A percentile compares a stretch with the other conserved stretches of the same genome.
phyloP scores from a whole-genome alignment of 2,329 filamentous ascomycete genomes.

The Trichoderma lentiforme region DNA sequence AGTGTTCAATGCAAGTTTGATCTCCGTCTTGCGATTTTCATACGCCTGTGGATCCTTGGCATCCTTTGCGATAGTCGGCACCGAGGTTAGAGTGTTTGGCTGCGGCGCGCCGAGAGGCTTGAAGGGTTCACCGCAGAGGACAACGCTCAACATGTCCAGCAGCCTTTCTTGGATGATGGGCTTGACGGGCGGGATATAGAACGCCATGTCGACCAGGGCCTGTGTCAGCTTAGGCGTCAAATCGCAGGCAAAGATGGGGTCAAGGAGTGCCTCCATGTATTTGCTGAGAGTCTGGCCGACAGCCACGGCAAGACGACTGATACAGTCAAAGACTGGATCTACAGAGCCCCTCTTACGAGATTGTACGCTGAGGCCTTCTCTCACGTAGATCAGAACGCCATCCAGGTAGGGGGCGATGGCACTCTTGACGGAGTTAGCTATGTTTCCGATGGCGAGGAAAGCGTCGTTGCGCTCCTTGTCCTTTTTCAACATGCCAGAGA shows the following conservation, averaged over 20 bases:
- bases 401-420: slow-evolving; percentile 94
- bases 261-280: slow-evolving; percentile 92
- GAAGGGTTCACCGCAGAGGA: slow-evolving; percentile 89
- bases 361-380: slow-evolving; percentile 82
- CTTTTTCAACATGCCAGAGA: slow-evolving; percentile 90
- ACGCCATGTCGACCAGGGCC: slow-evolving; percentile 95
- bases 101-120: slow-evolving; percentile 88
- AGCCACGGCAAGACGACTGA: slow-evolving; percentile 91
- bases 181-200: slow-evolving; percentile 95
- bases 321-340: slow-evolving; percentile 91
- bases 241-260: slow-evolving; percentile 95
- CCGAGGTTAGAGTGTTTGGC: slow-evolving; percentile 71
- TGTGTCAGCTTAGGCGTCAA: slow-evolving; percentile 91
- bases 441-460: slow-evolving; percentile 92
- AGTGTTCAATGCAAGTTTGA: slow-evolving; percentile 90
- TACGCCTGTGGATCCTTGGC: slow-evolving; percentile 79
- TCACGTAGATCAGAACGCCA: slow-evolving; percentile 87
- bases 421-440: slow-evolving; percentile 93
- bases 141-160: slow-evolving; percentile 90
- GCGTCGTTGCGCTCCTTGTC: slow-evolving; percentile 92
- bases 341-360: slow-evolving; percentile 63
- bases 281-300: slow-evolving; percentile 97
- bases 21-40: slow-evolving; percentile 77
- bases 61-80: slow-evolving; percentile 83
- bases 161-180: slow-evolving; percentile 89